Conservation (phyloP, 2,329 filamentous ascomycete genomes). For the Pseudogymnoascus sp. region DNA sequence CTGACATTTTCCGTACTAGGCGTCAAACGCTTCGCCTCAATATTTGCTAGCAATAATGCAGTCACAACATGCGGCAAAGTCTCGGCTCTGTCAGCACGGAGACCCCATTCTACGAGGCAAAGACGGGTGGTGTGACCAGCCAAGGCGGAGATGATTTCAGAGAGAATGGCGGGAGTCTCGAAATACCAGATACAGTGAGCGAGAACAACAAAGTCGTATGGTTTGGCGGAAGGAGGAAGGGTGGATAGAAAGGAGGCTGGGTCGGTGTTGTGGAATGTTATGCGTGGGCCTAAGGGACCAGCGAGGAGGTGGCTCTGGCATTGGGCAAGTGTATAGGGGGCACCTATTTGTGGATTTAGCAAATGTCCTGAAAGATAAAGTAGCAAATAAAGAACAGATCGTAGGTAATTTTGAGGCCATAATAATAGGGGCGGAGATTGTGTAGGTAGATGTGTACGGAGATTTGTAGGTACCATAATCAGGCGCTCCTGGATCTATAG, state of each 20-base stretch:
- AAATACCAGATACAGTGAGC: conserved; percentile 49
- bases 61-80: conserved; percentile 43
- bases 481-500: conserved; percentile 42
- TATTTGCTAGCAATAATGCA: conserved; percentile 35
- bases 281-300: conserved; percentile 32
- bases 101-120: conserved; percentile 39
- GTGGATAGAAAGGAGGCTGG: conserved; percentile 29
- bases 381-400: background rate
- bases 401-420: background rate
- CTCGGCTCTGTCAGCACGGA: conserved; percentile 32
- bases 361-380: background rate
- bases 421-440: conserved; percentile 5
- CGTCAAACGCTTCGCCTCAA: conserved; percentile 36
- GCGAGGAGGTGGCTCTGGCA: conserved; percentile 38
- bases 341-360: conserved; percentile 23
- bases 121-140: conserved; percentile 29
- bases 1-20: conserved; percentile 39
- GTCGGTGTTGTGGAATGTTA: conserved; percentile 37
- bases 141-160: conserved; percentile 30
- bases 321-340: conserved; percentile 41
- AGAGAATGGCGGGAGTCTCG: conserved; percentile 29
- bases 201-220: conserved; percentile 40
- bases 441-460: background rate
- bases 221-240: conserved; percentile 11
- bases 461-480: conserved; percentile 35